Base-by-base conservation (phyloP, 176 grass and related monocot genomes). In the Alloteropsis semialata region DNA sequence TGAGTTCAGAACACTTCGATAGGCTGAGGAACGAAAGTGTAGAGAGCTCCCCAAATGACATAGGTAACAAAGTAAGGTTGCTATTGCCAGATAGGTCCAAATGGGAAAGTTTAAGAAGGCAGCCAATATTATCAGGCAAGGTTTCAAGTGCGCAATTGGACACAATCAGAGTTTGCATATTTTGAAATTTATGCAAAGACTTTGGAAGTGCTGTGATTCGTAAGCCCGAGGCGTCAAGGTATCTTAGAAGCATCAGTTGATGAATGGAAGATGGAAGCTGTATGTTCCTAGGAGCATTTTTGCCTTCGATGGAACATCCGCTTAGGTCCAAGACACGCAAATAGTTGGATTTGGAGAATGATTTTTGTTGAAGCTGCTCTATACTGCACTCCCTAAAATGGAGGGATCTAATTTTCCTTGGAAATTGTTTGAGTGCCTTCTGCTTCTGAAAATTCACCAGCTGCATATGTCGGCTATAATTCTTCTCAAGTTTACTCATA, bases 291-390 rank as follows among this genome's bases (percentile, higher is more conserved):
- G 17, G 5, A 4, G 3, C 6, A 65, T 12, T 1, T 10, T 36
- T 13, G 0, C 54, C 25, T 28, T 83, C 65, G 5, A 81, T 42
- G 22, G 32, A 33, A 53, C 22, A 44, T 17, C 84, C 88, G 61
- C 70, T 74, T 72, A 90, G 22, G 34, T 90, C 83, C 62, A 90
- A 75, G 59, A 81, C 81, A 59, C 81, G 79, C 17, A 87, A 30
- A 75, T 74, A 87, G 24, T 73, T 88, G 50, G 54, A 66, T 61
- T 64, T 70, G 11, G 46, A n/a, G 49, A 62, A 69, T 70, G 50
- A 21, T 10, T 17, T 42, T 29, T 29, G 18, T 12, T 70, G 69
- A 66, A 59, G 66, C 56, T 19, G 21, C 4, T 6, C 1, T 53
- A 3, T 17, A 0, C 3, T 8, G 8, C 45, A 39, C 15, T 80